phyloP scores from a whole-genome alignment of 2,329 filamentous ascomycete genomes.

The Falciphora oryzae region DNA sequence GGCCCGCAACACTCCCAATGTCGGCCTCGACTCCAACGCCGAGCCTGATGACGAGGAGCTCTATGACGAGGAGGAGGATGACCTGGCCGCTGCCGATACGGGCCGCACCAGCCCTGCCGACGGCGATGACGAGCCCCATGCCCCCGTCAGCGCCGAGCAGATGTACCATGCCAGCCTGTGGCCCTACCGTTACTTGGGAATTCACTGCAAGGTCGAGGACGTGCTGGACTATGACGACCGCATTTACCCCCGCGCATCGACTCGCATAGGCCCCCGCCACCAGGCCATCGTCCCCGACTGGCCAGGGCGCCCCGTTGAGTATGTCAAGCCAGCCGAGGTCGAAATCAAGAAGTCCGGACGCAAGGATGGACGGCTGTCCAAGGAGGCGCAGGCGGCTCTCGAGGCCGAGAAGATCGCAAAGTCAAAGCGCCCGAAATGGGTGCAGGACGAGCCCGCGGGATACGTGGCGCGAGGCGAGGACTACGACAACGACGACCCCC shows the following conservation, averaged over 20 bases:
- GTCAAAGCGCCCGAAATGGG: conserved; percentile 84
- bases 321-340: conserved; percentile 80
- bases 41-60: conserved; percentile 52
- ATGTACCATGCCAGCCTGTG: conserved; percentile 89
- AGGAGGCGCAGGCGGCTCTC: conserved; percentile 71
- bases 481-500: conserved; percentile 60
- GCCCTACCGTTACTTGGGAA: conserved; percentile 92
- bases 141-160: conserved; percentile 71
- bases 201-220: conserved; percentile 93
- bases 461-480: conserved; percentile 85
- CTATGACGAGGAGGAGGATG: conserved; percentile 68
- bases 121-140: conserved; percentile 49
- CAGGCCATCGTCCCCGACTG: conserved; percentile 82
- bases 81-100: conserved; percentile 48
- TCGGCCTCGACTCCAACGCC: conserved; percentile 61
- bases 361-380: conserved; percentile 70
- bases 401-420: conserved; percentile 76
- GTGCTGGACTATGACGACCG: conserved; percentile 95
- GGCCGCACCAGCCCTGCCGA: conserved; percentile 59
- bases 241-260: conserved; percentile 93
- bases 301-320: conserved; percentile 81
- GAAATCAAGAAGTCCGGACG: conserved; percentile 74
- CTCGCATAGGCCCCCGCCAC: conserved; percentile 82
- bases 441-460: conserved; percentile 83
- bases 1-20: conserved; percentile 75